These are phyloP conservation scores for Capsella bursapastoris DNA, from an alignment of 345 rosid genomes.

Conservation along the genomic window DNA sequence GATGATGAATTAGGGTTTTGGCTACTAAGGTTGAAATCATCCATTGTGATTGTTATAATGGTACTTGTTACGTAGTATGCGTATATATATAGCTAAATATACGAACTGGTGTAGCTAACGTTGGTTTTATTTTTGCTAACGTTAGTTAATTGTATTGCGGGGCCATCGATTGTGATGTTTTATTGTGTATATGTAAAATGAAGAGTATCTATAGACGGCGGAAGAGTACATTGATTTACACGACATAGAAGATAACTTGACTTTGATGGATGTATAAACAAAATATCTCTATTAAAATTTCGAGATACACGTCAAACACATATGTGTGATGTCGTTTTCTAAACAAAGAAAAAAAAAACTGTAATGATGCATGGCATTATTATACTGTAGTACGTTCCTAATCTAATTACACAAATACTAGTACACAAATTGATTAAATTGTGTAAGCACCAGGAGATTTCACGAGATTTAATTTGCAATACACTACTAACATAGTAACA, in stretches of 20 bases:
- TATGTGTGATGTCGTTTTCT: neutral
- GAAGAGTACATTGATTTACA: neutral
- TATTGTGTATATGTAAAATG: neutral
- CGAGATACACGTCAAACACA: neutral
- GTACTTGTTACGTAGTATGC: slow-evolving; percentile 12
- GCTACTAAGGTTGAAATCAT: slow-evolving; percentile 9
- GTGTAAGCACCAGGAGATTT: neutral
- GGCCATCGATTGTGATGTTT: neutral
- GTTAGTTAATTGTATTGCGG: neutral
- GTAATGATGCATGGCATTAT: neutral
- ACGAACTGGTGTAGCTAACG: neutral
- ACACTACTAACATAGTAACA: neutral
- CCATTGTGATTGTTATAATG: slow-evolving; percentile 34
- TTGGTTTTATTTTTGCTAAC: neutral
- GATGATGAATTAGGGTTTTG: slow-evolving; percentile 39
- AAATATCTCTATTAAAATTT: neutral
- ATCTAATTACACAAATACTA: neutral
- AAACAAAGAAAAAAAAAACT: neutral
- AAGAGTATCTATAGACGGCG: neutral
- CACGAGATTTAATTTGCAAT: neutral
- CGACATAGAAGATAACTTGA: neutral
- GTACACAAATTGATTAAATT: neutral
- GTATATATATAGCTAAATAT: slow-evolving; percentile 22
- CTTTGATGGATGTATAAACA: slow-evolving; percentile 1
- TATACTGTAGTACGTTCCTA: neutral